phyloP scores from a whole-genome alignment of 768 basidiomycete species.

The Mycena galericulata region DNA sequence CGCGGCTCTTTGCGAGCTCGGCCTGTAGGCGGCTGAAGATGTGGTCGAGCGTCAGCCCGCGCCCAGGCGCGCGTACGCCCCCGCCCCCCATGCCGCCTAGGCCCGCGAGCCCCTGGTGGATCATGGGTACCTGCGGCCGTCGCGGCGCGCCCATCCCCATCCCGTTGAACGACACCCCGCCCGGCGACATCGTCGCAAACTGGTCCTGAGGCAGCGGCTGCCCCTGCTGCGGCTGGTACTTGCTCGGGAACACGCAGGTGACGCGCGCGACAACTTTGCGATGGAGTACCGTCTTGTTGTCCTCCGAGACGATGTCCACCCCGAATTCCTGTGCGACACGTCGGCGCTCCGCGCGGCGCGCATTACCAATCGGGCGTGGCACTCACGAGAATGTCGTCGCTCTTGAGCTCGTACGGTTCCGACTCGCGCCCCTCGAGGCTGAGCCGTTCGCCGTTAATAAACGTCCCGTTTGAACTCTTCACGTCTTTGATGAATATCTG shows the following conservation, averaged over 20 bases:
- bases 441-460: constrained; percentile 95
- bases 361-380: not conserved
- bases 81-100: constrained; percentile 86
- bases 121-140: constrained; percentile 59
- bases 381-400: constrained; percentile 94
- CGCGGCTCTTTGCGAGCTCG: constrained; percentile 94
- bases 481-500: constrained; percentile 99
- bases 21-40: constrained; percentile 89
- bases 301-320: constrained; percentile 98
- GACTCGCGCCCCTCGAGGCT: constrained; percentile 91
- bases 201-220: constrained; percentile 27
- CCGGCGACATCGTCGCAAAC: constrained; percentile 21
- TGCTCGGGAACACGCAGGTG: constrained; percentile 78
- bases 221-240: not conserved
- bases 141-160: constrained; percentile 55
- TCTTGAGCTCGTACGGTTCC: constrained; percentile 93
- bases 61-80: constrained; percentile 75
- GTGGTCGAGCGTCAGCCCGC: constrained; percentile 91
- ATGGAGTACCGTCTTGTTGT: constrained; percentile 97
- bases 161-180: constrained; percentile 3
- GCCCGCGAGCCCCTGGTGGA: constrained; percentile 70
- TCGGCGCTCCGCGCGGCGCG: not conserved
- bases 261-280: constrained; percentile 98
- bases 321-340: constrained; percentile 87
- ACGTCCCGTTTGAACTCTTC: constrained; percentile 97